Conservation (phyloP, 805 yeast genomes). For the Metschnikowia shivogae region DNA sequence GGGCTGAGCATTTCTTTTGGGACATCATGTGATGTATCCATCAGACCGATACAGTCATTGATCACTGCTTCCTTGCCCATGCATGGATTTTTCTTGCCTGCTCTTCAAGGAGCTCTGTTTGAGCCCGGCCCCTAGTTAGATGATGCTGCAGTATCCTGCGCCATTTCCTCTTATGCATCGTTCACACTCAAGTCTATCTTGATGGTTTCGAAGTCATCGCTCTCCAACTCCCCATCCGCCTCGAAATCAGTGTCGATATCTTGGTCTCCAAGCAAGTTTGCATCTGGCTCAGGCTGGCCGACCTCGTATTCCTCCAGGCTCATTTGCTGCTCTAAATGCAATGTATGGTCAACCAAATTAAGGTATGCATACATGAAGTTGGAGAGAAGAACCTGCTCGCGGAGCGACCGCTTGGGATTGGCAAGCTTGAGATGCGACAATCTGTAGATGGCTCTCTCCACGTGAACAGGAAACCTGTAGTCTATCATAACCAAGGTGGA, state of each 20-base stretch:
- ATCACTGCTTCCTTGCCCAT: neutral
- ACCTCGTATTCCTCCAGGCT: constrained; percentile 17
- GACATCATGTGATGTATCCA: neutral
- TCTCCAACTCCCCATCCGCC: constrained; percentile 16
- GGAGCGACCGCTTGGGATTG: constrained; percentile 83
- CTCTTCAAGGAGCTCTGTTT: no score
- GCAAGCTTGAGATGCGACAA: constrained; percentile 90
- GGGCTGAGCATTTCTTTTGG: neutral
- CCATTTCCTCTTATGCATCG: neutral
- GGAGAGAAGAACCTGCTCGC: constrained; percentile 88
- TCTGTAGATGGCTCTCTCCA: constrained; percentile 92
- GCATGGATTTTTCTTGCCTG: no score
- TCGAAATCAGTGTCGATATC: constrained; percentile 19
- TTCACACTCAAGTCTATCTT: constrained; percentile 17
- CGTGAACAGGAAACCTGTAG: constrained; percentile 87
- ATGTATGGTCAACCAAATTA: constrained; percentile 88
- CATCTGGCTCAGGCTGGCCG: constrained; percentile 16
- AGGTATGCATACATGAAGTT: constrained; percentile 97
- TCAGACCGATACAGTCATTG: no score
- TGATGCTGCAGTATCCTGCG: no score
- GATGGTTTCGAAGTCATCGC: constrained; percentile 15
- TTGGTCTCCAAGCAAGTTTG: constrained; percentile 15
- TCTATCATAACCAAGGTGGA: constrained; percentile 79
- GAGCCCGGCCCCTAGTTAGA: no score
- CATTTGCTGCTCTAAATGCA: constrained; percentile 64